These are phyloP conservation scores for Heliamphora exappendiculata DNA, from an alignment of 148 eudicot species.

Conservation along the genomic window DNA sequence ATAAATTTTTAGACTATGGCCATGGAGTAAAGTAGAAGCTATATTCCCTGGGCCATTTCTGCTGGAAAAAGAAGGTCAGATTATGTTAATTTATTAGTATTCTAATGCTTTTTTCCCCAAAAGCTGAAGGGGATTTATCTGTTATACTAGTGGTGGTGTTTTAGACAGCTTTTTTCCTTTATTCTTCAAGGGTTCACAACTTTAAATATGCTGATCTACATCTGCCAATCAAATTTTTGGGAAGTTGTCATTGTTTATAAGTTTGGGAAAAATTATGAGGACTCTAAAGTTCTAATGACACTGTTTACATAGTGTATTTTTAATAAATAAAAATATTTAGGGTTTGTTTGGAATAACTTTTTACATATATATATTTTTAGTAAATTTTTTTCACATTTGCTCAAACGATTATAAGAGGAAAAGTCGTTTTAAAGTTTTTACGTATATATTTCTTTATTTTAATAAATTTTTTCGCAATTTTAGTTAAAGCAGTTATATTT, in stretches of 20 bases:
- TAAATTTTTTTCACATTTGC: background rate
- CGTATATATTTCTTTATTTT: too few relatives aligned
- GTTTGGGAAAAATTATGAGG: background rate
- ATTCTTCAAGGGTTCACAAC: background rate
- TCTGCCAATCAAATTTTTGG: conserved; percentile 6
- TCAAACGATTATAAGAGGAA: too few relatives aligned
- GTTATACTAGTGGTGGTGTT: background rate
- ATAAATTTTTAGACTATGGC: background rate
- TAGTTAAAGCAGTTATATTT: too few relatives aligned
- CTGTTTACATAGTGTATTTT: background rate
- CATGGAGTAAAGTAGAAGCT: background rate
- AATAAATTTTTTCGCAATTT: too few relatives aligned
- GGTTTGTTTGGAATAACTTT: background rate
- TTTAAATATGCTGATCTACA: conserved; percentile 5
- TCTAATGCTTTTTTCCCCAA: background rate
- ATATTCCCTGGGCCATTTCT: background rate
- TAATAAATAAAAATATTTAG: background rate
- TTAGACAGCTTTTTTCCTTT: conserved; percentile 1
- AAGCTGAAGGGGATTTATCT: conserved; percentile 5
- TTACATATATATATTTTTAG: too few relatives aligned
- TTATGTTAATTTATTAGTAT: background rate
- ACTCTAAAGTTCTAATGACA: too few relatives aligned
- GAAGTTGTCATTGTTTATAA: background rate
- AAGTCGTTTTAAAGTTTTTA: too few relatives aligned
- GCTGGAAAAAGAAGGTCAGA: background rate